Conservation (phyloP, 306 rosid species). For the Cercis canadensis region DNA sequence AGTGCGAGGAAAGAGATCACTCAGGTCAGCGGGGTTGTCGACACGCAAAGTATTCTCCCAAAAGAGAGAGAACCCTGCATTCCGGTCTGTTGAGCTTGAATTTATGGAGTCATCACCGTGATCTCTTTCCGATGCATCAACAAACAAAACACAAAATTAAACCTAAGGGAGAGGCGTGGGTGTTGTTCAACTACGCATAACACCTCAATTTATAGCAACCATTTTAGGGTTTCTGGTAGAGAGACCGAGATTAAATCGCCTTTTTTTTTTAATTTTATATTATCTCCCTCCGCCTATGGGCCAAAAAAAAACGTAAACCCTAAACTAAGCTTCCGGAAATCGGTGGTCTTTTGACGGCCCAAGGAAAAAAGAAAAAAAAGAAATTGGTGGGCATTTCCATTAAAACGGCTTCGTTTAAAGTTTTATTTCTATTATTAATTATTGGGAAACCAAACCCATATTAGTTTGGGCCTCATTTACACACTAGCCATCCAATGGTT, state of each 20-base stretch:
- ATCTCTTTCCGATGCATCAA: constrained; percentile 40
- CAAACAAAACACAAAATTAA: neutral
- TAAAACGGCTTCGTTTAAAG: too few relatives aligned
- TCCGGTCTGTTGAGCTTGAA: constrained; percentile 99
- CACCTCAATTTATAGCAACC: constrained; percentile 38
- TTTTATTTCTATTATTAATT: too few relatives aligned
- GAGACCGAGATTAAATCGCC: neutral
- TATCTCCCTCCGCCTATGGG: too few relatives aligned
- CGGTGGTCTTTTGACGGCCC: too few relatives aligned
- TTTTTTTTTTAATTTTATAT: too few relatives aligned
- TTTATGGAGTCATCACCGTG: constrained; percentile 62
- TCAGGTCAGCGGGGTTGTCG: constrained; percentile 93
- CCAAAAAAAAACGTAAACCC: too few relatives aligned
- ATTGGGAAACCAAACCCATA: too few relatives aligned
- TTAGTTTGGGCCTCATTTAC: too few relatives aligned
- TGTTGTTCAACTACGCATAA: rapidly evolving
- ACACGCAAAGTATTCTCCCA: constrained; percentile 64
- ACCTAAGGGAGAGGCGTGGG: neutral
- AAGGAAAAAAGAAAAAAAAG: too few relatives aligned
- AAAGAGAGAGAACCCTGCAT: constrained; percentile 65
- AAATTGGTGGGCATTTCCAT: too few relatives aligned
- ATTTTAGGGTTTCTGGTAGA: constrained; percentile 34
- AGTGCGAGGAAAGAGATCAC: constrained; percentile 45
- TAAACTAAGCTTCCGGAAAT: too few relatives aligned
- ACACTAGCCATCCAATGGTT: too few relatives aligned